These are phyloP conservation scores for Citrus maxima DNA, from an alignment of 345 rosid genomes.

Conservation along the genomic window DNA sequence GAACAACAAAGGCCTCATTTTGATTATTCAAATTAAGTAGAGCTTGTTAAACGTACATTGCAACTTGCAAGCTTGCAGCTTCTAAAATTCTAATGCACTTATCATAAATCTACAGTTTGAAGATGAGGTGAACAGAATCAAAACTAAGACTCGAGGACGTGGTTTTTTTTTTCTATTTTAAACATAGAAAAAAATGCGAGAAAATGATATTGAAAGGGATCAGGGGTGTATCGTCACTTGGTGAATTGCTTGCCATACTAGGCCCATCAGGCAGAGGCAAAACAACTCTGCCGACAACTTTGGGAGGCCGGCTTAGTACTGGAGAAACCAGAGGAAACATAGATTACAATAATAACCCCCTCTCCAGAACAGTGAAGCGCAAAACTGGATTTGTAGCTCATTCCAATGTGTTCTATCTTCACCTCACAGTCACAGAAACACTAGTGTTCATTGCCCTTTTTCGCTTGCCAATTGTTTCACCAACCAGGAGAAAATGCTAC, in stretches of 20 bases:
- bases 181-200: slow-evolving; percentile 22
- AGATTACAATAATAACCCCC: slow-evolving; percentile 41
- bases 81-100: background rate
- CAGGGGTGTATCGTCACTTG: slow-evolving; percentile 36
- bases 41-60: too few relatives aligned
- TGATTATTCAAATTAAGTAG: too few relatives aligned
- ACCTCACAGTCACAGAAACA: slow-evolving; percentile 56
- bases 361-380: slow-evolving; percentile 35
- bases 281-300: slow-evolving; percentile 48
- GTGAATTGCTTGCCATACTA: slow-evolving; percentile 52
- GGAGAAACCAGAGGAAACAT: slow-evolving; percentile 30
- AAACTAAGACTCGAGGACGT: background rate
- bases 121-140: slow-evolving; percentile 35
- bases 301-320: slow-evolving; percentile 41
- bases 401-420: slow-evolving; percentile 44
- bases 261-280: slow-evolving; percentile 69
- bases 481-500: slow-evolving; percentile 33
- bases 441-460: slow-evolving; percentile 53
- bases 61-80: too few relatives aligned
- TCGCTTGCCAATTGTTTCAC: slow-evolving; percentile 29
- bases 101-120: slow-evolving; percentile 35
- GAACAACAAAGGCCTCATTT: too few relatives aligned
- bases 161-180: background rate
- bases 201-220: slow-evolving; percentile 45
- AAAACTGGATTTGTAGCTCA: slow-evolving; percentile 54